Evolutionary conservation across 768 basidiomycete species (phyloP), one percentile per base, ranked within the genome.

Genomic region (Termitomyces sp.): DNA sequence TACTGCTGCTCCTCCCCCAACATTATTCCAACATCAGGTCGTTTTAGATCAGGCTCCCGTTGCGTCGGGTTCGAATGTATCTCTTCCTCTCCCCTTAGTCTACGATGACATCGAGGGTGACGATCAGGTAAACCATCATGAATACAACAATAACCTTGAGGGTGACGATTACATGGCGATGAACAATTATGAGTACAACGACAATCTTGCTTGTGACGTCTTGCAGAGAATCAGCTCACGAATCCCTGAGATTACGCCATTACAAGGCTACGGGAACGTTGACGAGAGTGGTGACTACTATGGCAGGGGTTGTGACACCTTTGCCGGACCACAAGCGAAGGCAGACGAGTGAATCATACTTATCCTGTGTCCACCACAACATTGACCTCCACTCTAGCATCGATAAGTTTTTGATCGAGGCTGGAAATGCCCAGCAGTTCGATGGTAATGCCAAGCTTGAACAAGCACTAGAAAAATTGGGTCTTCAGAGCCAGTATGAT

Each of bases 381-480:
- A 34, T 58, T 52, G 24, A 55, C 45, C 47, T 20, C 39, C 42
- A 34, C 41, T 50, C 54, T 59, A 84, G 84, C 58, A 79, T 85
- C 52, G 73, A 80, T 46, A 74, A 79, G 55, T 86, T 85, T 63
- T 57, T 86, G 9, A 60, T 79, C 13, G 70, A 75, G 51, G 84
- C 84, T 26, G 81, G 82, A 1, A 85, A 85, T 65, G 74, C 81
- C 0, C 82, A 82, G 61, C 70, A 70, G 18, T 87, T 87, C 63
- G 83, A 85, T 60, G 79, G 78, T 2, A 83, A 85, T 62, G 81
- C 72, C 1, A 83, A 72, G 28, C 77, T 92, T 15, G 82, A 83
- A 18, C 73, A 79, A 22, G 85, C 85, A 0, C 72, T 87, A 0
- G 63, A 74, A 41, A 75, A 75, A 55, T 76, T 92, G 22, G 79